Evolutionary conservation across 139 green algal genomes (phyloP), one percentile per base, ranked within the genome.

Genomic region (Auxenochlorella pyrenoidosa): DNA sequence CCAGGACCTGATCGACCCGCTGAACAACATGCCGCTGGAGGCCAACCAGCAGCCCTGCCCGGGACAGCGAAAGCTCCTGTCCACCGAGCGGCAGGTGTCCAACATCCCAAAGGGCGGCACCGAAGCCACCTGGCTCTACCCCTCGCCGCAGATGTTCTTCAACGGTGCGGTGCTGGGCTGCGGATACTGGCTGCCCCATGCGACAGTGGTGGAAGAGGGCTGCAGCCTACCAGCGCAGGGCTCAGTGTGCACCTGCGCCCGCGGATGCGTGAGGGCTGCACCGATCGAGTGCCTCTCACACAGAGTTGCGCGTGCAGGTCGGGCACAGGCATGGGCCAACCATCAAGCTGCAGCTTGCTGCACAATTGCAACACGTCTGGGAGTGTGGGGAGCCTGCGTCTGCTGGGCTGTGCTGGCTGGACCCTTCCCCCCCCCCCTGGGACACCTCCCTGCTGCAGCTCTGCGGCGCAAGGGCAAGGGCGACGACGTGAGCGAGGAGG

Each of bases 81-180:
- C 95, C 47, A 96, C 92, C 1, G 90, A 96, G 2, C 88, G 97
- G 8, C 79, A 95, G 5, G 43, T 80, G 12, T 97, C 92, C 28
- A 98, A 73, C 51, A 99, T 99, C 71, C 96, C 97, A 34, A 99
- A 99, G 86, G 95, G 96, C 51, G 96, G 96, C 51, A 97, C 96
- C 38, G 86, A 93, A 0, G 72, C 30, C 38, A 98, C 94, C 2
- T 99, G 97, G 97, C 43, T 93, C 0, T 99, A 98, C 82, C 97
- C 97, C 15, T 98, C 96, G 32, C 95, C 97, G 15, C 97, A 99
- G 86, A 99, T 99, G 97, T 98, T 99, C 60, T 99, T 96, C 91
- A 99, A 99, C 88, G 95, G 95, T 97, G 86, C 34, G 47, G 59
- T 4, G 5, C 28, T 47, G 70, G 70, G 70, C 34, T 24, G 34